Evolutionary conservation across 768 basidiomycete genomes (phyloP).

Genomic region (Nidularia sp.): DNA sequence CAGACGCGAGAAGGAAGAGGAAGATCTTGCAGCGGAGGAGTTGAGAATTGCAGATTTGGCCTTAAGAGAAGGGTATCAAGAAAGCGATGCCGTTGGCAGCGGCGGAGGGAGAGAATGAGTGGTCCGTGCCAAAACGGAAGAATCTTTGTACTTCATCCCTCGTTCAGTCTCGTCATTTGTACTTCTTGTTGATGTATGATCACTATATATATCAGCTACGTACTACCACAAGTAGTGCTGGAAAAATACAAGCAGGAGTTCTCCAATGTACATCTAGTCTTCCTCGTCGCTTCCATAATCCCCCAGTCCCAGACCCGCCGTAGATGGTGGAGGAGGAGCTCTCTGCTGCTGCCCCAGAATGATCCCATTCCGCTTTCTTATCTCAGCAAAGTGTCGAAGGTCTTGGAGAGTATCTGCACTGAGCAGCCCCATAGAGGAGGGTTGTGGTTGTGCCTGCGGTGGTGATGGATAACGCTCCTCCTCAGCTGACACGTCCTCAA

Average conservation of each 20-base stretch:
- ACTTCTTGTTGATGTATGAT: not conserved
- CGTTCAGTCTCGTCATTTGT: not conserved
- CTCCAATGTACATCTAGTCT: conserved; percentile 17
- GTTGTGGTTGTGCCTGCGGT: conserved; percentile 20
- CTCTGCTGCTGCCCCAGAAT: conserved; percentile 19
- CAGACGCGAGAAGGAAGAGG: conserved; percentile 58
- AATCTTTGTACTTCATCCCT: too few species aligned
- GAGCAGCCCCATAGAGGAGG: conserved; percentile 56
- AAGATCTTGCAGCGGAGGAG: conserved; percentile 51
- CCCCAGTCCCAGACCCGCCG: conserved; percentile 55
- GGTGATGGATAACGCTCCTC: conserved; percentile 12
- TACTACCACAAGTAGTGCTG: not conserved
- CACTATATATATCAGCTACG: too few species aligned
- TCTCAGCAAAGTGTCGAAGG: conserved; percentile 86
- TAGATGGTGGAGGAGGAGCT: conserved; percentile 25
- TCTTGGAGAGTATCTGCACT: conserved; percentile 85
- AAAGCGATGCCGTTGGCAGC: conserved; percentile 23
- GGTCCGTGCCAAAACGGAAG: too few species aligned
- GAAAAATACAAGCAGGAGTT: not conserved
- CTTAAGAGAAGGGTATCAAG: conserved; percentile 23
- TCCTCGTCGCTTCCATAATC: conserved; percentile 80
- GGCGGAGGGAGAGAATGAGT: conserved; percentile 13
- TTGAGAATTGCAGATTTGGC: conserved; percentile 44
- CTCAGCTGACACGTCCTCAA: conserved; percentile 27
- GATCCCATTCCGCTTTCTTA: conserved; percentile 64